Percentiles rank a stretch among this genome's conserved stretches.
Evolutionary conservation across 2,329 filamentous ascomycete species (phyloP).

Genomic region (Trichoderma polysporum): DNA sequence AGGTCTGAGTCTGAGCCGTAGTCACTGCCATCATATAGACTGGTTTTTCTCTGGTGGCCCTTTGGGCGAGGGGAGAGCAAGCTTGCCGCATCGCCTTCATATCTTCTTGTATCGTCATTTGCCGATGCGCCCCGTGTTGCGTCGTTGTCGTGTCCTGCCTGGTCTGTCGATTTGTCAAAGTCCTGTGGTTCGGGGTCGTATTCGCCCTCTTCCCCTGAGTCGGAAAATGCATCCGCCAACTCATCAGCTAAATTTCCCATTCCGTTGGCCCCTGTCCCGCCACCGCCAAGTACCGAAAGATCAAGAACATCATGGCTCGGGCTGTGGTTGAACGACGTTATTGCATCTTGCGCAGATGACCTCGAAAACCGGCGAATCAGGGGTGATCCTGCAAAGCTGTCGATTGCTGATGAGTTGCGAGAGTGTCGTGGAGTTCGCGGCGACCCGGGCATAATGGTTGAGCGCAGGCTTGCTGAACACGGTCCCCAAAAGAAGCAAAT

Average conservation of each 20-base stretch:
- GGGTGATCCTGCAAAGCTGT: conserved; percentile 49
- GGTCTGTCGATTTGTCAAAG: background rate
- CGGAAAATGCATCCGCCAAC: conserved; percentile 69
- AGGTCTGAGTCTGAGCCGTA: conserved; percentile 72
- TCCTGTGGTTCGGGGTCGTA: conserved; percentile 40
- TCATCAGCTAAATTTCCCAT: conserved; percentile 80
- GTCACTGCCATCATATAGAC: conserved; percentile 70
- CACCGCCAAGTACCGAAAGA: conserved; percentile 45
- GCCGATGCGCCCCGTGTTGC: conserved; percentile 7
- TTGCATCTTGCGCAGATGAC: conserved; percentile 50
- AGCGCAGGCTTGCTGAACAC: conserved; percentile 9
- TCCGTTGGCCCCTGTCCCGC: conserved; percentile 50
- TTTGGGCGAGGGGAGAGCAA: conserved; percentile 45
- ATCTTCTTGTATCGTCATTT: conserved; percentile 36
- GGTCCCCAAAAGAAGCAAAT: background rate
- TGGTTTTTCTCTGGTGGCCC: conserved; percentile 52
- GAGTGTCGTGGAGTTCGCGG: conserved; percentile 60
- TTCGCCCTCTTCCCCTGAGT: conserved; percentile 61
- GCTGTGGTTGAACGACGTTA: conserved; percentile 49
- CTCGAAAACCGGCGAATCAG: conserved; percentile 50
- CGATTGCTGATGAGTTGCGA: conserved; percentile 55
- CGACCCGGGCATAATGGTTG: conserved; percentile 38
- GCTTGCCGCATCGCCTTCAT: conserved; percentile 42
- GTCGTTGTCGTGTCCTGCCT: background rate
- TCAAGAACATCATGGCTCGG: conserved; percentile 51